phyloP scores from a whole-genome alignment of 2,329 filamentous ascomycete species.

The Fusarium secorum region DNA sequence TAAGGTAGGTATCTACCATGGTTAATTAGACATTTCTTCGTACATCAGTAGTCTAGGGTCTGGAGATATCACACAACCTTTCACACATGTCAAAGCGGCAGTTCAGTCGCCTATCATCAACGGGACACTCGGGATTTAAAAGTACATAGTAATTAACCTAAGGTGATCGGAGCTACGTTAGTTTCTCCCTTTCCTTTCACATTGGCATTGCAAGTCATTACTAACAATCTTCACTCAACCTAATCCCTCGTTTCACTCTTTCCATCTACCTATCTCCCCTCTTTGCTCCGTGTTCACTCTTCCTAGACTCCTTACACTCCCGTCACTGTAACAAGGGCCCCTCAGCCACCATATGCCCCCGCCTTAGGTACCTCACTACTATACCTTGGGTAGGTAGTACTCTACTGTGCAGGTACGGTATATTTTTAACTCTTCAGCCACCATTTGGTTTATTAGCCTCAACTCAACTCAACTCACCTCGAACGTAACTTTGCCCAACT shows the following conservation, averaged over 20 bases:
- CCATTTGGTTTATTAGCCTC: slow-evolving; percentile 27
- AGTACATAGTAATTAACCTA: neutral
- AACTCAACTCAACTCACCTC: slow-evolving; percentile 14
- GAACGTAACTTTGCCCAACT: slow-evolving; percentile 3
- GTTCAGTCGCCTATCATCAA: neutral
- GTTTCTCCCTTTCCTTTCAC: neutral
- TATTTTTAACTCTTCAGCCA: slow-evolving; percentile 37
- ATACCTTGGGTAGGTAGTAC: neutral
- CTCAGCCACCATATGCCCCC: slow-evolving; percentile 24
- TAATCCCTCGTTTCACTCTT: neutral
- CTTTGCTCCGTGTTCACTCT: neutral
- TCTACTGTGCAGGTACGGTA: slow-evolving; percentile 26
- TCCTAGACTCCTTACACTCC: neutral
- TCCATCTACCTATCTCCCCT: neutral
- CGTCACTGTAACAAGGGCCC: slow-evolving; percentile 9
- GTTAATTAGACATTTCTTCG: neutral
- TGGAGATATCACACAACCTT: neutral
- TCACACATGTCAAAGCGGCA: slow-evolving; percentile 1
- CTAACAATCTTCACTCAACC: neutral
- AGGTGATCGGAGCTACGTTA: neutral
- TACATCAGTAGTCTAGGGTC: neutral
- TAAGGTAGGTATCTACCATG: neutral
- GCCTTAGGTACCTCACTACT: slow-evolving; percentile 10
- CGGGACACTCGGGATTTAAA: neutral
- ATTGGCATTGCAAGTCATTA: neutral